phyloP scores from a whole-genome alignment of 2,329 filamentous ascomycete species.

The Plectosphaerella plurivora region DNA sequence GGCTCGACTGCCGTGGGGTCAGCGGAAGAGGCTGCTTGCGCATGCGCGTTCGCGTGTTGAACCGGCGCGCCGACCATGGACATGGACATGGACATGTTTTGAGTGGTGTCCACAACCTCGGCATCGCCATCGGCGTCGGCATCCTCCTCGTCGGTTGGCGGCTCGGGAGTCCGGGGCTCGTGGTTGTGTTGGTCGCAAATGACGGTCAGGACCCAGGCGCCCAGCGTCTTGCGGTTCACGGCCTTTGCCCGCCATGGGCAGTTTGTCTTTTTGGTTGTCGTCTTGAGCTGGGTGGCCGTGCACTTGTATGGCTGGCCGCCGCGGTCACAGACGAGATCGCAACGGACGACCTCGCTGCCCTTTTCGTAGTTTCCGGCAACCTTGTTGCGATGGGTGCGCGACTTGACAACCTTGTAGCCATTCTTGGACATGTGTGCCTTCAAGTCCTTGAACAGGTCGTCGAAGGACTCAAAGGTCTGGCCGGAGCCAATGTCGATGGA shows the following conservation, averaged over 20 bases:
- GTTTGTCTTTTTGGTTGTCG: conserved; percentile 40
- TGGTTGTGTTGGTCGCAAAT: conserved; percentile 40
- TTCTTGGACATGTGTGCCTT: conserved; percentile 36
- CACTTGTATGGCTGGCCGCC: conserved; percentile 38
- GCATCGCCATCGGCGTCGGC: conserved; percentile 20
- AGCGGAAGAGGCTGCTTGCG: neutral
- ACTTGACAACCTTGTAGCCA: conserved; percentile 42
- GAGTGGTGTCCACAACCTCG: conserved; percentile 15
- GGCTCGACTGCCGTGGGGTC: conserved; percentile 2
- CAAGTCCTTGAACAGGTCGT: conserved; percentile 35
- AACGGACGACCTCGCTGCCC: conserved; percentile 37
- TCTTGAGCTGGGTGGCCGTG: conserved; percentile 39
- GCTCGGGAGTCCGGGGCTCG: conserved; percentile 37
- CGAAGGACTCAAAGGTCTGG: conserved; percentile 32
- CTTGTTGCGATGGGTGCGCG: conserved; percentile 35
- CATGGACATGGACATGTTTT: conserved; percentile 6
- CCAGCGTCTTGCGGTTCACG: conserved; percentile 36
- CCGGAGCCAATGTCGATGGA: conserved; percentile 24
- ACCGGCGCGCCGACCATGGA: too few species aligned
- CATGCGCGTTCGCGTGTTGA: neutral
- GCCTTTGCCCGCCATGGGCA: conserved; percentile 42
- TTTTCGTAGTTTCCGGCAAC: conserved; percentile 34
- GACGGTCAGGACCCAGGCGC: conserved; percentile 39
- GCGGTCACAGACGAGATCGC: conserved; percentile 40
- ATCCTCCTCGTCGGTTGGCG: conserved; percentile 29